Base-by-base conservation (phyloP, 2,329 filamentous ascomycete species). In the Pseudonectria buxi region DNA sequence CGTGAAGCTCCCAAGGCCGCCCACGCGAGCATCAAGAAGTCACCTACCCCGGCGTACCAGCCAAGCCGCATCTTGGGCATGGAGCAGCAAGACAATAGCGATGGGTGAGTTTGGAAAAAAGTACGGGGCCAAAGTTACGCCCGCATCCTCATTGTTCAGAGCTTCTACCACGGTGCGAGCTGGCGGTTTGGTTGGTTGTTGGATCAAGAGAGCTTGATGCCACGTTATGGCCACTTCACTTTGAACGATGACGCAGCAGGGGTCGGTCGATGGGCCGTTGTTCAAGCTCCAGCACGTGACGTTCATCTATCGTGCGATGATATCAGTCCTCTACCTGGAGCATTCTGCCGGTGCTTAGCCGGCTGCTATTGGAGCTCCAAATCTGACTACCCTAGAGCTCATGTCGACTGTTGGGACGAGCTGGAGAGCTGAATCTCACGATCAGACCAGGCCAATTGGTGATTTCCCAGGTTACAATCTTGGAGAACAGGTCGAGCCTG, bases 21-120 rank as follows among this genome's bases (percentile, higher is more conserved):
- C 14, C 14, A 46, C 46, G 41, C 47, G 49, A 36, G 32, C 39
- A 43, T 33, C 37, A 36, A 33, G 37, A 31, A 26, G 22, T 40
- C 34, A 64, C 73, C 58, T 71, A 77, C 74, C 67, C 72, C 72
- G 54, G 73, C 71, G 55, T 78, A 78, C 72, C 72, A 76, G 45
- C 66, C 64, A 49, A 78, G 59, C 56, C 74, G 71, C 74, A 78
- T 77, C 53, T 61, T 72, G 55, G 57, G 49, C 57, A 61, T 58
- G 37, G 40, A 49, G 43, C 26, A 34, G 35, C 14, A 33, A 45
- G 37, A 37, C 38, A 9, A 22, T 22, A 22, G 18, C 18, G 18
- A 22, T 26, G 35, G 32, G 26, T 35, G 30, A 30, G 40, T 46
- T 27, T 36, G 14, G 38, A 28, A 39, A 39, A 25, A 26, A 29